Conservation (phyloP, 169 alveolate genomes). For the Amoebophrya sp. region DNA sequence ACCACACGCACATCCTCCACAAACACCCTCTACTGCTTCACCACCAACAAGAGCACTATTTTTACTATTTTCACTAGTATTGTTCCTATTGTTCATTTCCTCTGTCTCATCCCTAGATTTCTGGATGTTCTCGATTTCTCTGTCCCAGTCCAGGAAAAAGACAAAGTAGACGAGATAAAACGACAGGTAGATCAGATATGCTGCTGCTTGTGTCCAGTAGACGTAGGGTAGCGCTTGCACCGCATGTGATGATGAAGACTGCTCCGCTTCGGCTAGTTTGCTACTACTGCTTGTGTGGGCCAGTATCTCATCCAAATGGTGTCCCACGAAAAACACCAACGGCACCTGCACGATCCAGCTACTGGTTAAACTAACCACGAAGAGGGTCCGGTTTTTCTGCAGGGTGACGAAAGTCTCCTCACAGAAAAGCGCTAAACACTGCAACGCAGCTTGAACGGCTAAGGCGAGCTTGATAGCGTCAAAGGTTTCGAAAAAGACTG, state of each 20-base stretch:
- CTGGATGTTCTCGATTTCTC: background rate
- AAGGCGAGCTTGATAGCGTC: background rate
- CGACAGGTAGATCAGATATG: background rate
- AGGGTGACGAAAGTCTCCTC: background rate
- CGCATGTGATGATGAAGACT: no score
- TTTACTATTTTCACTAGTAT: no score
- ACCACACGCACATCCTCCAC: no score
- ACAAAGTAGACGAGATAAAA: background rate
- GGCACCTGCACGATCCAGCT: background rate
- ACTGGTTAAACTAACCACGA: background rate
- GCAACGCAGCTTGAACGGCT: background rate
- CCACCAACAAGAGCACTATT: no score
- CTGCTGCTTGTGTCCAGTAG: background rate
- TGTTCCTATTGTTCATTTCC: no score
- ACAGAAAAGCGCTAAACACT: background rate
- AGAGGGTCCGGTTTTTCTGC: slow-evolving; percentile 5
- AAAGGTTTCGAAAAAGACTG: background rate
- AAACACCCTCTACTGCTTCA: no score
- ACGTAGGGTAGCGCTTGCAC: background rate
- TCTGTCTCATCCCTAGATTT: no score
- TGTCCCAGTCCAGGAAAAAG: background rate
- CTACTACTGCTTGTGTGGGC: no score
- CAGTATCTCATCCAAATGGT: no score
- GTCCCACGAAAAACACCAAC: background rate
- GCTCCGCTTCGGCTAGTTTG: no score